Evolutionary conservation across 2,329 filamentous ascomycete species (phyloP).

Genomic region (Exophiala sp.): DNA sequence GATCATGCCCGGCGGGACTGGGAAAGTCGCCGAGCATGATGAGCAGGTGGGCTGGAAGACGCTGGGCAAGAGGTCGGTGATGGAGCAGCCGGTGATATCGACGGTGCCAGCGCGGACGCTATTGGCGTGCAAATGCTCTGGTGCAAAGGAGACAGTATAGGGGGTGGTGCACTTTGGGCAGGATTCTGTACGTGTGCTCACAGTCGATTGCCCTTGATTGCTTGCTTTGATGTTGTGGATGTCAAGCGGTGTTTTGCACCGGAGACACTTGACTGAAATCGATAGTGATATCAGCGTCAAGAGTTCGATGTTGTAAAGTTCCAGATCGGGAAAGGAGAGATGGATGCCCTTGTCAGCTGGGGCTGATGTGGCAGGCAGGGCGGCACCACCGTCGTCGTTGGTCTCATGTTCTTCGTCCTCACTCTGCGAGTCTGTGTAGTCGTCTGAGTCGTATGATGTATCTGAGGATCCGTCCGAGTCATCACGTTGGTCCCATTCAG

Average conservation of each 20-base stretch:
- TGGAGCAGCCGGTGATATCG: slow-evolving; percentile 69
- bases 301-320: slow-evolving; percentile 73
- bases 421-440: slow-evolving; percentile 39
- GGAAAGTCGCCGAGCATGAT: slow-evolving; percentile 67
- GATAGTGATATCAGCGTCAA: slow-evolving; percentile 65
- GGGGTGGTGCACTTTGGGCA: slow-evolving; percentile 55
- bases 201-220: slow-evolving; percentile 29
- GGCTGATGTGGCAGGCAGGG: slow-evolving; percentile 30
- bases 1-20: slow-evolving; percentile 57
- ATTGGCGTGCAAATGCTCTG: slow-evolving; percentile 68
- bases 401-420: slow-evolving; percentile 39
- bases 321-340: slow-evolving; percentile 72
- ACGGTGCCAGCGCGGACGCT: slow-evolving; percentile 75
- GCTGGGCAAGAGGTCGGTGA: slow-evolving; percentile 73
- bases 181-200: slow-evolving; percentile 35
- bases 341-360: slow-evolving; percentile 56
- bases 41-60: slow-evolving; percentile 76
- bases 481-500: slow-evolving; percentile 62
- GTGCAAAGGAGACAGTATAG: slow-evolving; percentile 49
- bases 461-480: slow-evolving; percentile 40
- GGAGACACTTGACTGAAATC: slow-evolving; percentile 71
- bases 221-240: slow-evolving; percentile 62
- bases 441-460: slow-evolving; percentile 42
- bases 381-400: slow-evolving; percentile 40
- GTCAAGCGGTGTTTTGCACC: slow-evolving; percentile 72